Evolutionary conservation across 108 stramenopile genomes (phyloP), one percentile per base, ranked within the genome.

Genomic region (Skeletonema tropicum): DNA sequence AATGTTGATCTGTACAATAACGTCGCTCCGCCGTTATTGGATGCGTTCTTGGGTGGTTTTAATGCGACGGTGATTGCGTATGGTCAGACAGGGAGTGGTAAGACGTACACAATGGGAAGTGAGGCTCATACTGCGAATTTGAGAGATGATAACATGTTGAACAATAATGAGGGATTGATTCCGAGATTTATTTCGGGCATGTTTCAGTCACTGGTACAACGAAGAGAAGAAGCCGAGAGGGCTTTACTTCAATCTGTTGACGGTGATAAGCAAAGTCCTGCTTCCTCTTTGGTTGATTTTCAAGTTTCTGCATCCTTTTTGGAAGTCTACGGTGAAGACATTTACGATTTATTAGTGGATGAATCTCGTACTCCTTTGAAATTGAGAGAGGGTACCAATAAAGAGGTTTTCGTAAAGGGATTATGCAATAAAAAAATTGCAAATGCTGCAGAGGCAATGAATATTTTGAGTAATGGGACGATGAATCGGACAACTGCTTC

Each of bases 241-340:
- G 76, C 64, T 65, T 60, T 60, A 67, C 64, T 82, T 15, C 42
- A 48, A 30, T 77, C 66, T 1, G 78, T 73, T 7, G 71, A 73
- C 14, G 64, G 6, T 70, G 59, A 66, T 0, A 31, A 23, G 12
- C n/a, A 61, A 17, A 52, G 21, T 3, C 61, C 61, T 39, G 10
- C 1, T 19, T 7, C 61, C 7, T 62, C 61, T 1, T 12, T 62
- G 61, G 61, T 62, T 5, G 61, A 62, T 33, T n/a, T 30, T 19
- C 21, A 15, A 6, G 61, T 97, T 33, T 70, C 84, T 15, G 91
- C 91, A 25, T 89, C 94, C 6, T 62, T 62, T 76, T 86, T 98
- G 7, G 98, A 98, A 77, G 95, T 98, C 1, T 97, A 97, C 70
- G 97, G 97, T n/a, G 95, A 98, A 74, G 96, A 97, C 71, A 94